Conservation (phyloP, 371 early-diverging fungal species). For the Coemansia sp. region DNA sequence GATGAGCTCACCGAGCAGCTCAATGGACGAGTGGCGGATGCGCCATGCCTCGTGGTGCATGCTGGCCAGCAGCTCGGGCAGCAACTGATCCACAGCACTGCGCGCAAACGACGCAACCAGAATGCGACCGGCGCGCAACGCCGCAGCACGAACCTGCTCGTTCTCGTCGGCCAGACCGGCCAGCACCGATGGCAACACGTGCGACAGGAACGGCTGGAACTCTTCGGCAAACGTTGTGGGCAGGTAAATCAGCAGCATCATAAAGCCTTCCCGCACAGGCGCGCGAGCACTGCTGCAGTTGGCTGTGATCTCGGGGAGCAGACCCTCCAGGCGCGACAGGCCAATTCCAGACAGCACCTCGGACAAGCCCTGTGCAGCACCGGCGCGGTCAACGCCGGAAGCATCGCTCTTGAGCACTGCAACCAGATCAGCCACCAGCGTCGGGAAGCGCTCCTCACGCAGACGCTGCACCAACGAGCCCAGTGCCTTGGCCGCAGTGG, state of each 20-base stretch:
- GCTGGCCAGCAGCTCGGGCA: slow-evolving; percentile 90
- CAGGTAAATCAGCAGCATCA: slow-evolving; percentile 89
- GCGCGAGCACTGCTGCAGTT: slow-evolving; percentile 71
- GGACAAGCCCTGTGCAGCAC: slow-evolving; percentile 95
- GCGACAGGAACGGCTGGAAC: slow-evolving; percentile 87
- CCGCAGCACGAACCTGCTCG: slow-evolving; percentile 91
- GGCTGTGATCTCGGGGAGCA: slow-evolving; percentile 87
- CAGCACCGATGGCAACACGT: slow-evolving; percentile 84
- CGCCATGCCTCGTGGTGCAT: slow-evolving; percentile 92
- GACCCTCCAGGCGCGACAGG: slow-evolving; percentile 77
- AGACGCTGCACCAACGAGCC: slow-evolving; percentile 89
- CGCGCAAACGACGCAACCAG: slow-evolving; percentile 88
- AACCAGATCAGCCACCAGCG: slow-evolving; percentile 81
- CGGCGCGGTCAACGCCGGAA: slow-evolving; percentile 92
- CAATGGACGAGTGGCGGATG: slow-evolving; percentile 92
- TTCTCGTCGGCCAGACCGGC: slow-evolving; percentile 93
- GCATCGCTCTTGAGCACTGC: slow-evolving; percentile 66
- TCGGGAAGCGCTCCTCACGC: slow-evolving; percentile 92
- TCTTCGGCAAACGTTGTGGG: slow-evolving; percentile 90
- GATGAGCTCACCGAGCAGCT: slow-evolving; percentile 92
- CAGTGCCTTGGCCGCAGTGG: slow-evolving; percentile 89
- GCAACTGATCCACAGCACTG: slow-evolving; percentile 82
- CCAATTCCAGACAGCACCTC: slow-evolving; percentile 93
- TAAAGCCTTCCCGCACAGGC: slow-evolving; percentile 94
- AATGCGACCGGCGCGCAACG: slow-evolving; percentile 89